phyloP scores from a whole-genome alignment of 2,329 filamentous ascomycete species.

The Elsinoe fawcettii region DNA sequence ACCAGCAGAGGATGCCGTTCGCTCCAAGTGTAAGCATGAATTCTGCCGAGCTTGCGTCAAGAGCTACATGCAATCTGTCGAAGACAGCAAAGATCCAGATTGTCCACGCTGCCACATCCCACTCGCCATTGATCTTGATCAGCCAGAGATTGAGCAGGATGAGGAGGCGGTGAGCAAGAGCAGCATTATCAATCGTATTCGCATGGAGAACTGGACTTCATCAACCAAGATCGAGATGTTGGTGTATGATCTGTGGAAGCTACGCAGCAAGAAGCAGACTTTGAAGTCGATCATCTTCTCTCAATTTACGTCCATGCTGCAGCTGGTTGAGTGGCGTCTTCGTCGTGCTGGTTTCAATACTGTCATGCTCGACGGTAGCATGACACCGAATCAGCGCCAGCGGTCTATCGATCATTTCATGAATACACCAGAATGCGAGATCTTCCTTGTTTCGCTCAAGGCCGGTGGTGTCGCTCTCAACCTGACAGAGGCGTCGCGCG shows the following conservation, averaged over 20 bases:
- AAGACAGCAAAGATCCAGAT: slow-evolving; percentile 55
- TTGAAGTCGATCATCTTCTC: slow-evolving; percentile 97
- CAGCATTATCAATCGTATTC: slow-evolving; percentile 96
- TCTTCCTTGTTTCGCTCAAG: slow-evolving; percentile 92
- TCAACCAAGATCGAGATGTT: slow-evolving; percentile 97
- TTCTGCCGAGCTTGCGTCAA: slow-evolving; percentile 78
- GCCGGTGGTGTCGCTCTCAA: slow-evolving; percentile 94
- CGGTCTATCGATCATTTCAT: slow-evolving; percentile 95
- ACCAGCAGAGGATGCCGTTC: slow-evolving; percentile 87
- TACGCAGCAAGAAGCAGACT: slow-evolving; percentile 85
- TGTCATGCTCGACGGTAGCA: slow-evolving; percentile 95
- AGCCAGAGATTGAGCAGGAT: slow-evolving; percentile 91
- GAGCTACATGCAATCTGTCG: slow-evolving; percentile 71
- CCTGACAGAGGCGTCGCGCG: slow-evolving; percentile 84
- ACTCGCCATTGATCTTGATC: slow-evolving; percentile 84
- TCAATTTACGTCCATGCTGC: slow-evolving; percentile 94
- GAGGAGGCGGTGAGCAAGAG: slow-evolving; percentile 81
- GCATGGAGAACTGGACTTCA: slow-evolving; percentile 97
- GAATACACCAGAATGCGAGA: slow-evolving; percentile 88
- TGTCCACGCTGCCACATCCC: slow-evolving; percentile 90
- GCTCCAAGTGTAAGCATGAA: slow-evolving; percentile 86
- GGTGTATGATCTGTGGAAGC: slow-evolving; percentile 84
- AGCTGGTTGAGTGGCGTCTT: slow-evolving; percentile 93
- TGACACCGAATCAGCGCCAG: slow-evolving; percentile 89
- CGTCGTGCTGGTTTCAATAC: slow-evolving; percentile 95